Evolutionary conservation across 768 basidiomycete species (phyloP).

Genomic region (Cyclocybe cylindracea): DNA sequence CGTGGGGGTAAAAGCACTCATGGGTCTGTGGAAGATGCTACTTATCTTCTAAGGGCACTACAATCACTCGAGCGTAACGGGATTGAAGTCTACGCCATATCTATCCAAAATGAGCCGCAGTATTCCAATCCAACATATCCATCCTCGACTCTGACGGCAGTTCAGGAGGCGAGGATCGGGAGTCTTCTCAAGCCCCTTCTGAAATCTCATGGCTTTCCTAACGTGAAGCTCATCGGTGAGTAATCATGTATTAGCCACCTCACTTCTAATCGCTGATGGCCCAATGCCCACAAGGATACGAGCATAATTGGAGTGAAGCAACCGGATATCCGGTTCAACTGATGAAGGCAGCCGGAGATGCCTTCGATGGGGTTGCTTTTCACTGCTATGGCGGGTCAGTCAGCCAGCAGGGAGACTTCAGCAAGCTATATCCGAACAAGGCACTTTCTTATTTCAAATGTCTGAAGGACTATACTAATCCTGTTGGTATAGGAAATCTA

Average conservation of each 20-base stretch:
- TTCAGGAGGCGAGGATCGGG: conserved; percentile 57
- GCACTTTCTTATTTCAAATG: conserved; percentile 21
- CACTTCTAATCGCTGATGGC: not conserved
- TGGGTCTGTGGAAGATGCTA: conserved; percentile 45
- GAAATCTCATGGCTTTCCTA: conserved; percentile 57
- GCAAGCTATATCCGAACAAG: conserved; percentile 52
- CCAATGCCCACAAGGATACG: conserved; percentile 26
- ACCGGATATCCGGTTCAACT: conserved; percentile 57
- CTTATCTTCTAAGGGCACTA: conserved; percentile 65
- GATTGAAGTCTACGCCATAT: conserved; percentile 59
- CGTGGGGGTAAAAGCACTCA: not conserved
- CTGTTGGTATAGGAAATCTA: conserved; percentile 40
- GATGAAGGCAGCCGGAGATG: conserved; percentile 56
- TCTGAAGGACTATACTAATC: not conserved
- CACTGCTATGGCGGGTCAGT: conserved; percentile 66
- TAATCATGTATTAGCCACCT: not conserved
- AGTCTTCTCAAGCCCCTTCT: conserved; percentile 52
- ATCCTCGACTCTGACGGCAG: conserved; percentile 48
- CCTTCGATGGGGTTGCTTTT: conserved; percentile 67
- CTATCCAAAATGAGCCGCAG: conserved; percentile 54
- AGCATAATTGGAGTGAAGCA: conserved; percentile 72
- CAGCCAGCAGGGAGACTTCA: conserved; percentile 53
- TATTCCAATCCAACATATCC: conserved; percentile 65
- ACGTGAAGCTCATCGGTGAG: conserved; percentile 59
- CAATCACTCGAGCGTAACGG: conserved; percentile 64